Base-by-base conservation (phyloP, 1,284 basidiomycete species). In the Apiotrichum laibachii region DNA sequence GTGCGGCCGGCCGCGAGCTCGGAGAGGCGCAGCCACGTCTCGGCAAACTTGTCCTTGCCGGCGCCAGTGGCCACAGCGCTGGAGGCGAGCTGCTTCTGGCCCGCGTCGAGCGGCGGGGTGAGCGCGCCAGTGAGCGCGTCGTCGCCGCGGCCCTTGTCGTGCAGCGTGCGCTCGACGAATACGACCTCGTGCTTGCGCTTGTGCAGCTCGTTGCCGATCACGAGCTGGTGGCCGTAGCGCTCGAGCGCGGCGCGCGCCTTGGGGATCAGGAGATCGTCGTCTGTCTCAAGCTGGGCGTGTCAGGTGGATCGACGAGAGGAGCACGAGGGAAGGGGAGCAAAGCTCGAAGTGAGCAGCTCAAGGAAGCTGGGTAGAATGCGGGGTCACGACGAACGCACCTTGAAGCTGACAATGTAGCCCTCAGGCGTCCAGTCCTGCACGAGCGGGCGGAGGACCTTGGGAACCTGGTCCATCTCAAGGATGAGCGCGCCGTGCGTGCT, bases 381-480 rank as follows among this genome's bases (percentile, higher is more conserved):
- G 2, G 31, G 19, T 16, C 16, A 6, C 5, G 13, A 26, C 16
- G n/a, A 15, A 62, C 72, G 26, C 58, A 92, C 93, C 84, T 99
- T 99, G 85, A 99, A 99, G 1, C 91, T 94, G 49, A 99, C 92
- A 46, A 97, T 87, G 75, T 87, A 98, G 0, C 91, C 94, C 56
- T 91, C 86, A 1, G 87, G 87, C 0, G 87, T 88, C 96, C 95
- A 99, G 73, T 97, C 88, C 53, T 90, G 86, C 3, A 97, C 93
- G 79, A 99, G 83, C 0, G 91, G 88, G 75, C 90, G 90, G 48
- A 99, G 80, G 42, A 98, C 88, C 78, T 99, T 99, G 10, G 96
- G 95, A 1, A 98, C 94, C 76, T 97, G 93, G 75, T 99, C 95
- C 94, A 99, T 98, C 76, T 97, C 92, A 63, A 99, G 89, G 45